These are phyloP conservation scores for Xylaria sp. DNA, from an alignment of 495 filamentous ascomycete species.

Conservation along the genomic window DNA sequence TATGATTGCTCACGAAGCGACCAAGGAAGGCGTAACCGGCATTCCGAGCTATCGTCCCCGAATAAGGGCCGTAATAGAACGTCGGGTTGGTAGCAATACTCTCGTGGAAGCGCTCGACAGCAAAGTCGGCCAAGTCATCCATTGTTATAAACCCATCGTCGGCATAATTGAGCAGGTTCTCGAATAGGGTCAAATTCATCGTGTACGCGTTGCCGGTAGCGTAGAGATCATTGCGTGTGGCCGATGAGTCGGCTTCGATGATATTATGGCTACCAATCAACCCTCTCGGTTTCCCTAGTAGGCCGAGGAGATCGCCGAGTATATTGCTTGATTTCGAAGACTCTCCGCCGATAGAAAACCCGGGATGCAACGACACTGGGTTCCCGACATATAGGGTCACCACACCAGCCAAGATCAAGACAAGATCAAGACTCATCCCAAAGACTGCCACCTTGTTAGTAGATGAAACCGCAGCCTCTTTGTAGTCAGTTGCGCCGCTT, in stretches of 20 bases:
- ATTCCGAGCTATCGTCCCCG: constrained; percentile 54
- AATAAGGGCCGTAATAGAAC: constrained; percentile 61
- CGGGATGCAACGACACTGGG: constrained; percentile 28
- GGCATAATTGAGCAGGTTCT: constrained; percentile 21
- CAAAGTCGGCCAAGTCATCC: constrained; percentile 47
- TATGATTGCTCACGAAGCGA: constrained; percentile 57
- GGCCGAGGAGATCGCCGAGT: constrained; percentile 31
- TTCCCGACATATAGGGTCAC: constrained; percentile 45
- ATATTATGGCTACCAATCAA: constrained; percentile 63
- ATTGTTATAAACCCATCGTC: constrained; percentile 47
- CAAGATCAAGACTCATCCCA: constrained; percentile 45
- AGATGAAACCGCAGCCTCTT: neutral
- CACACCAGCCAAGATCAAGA: constrained; percentile 43
- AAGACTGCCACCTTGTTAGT: constrained; percentile 13
- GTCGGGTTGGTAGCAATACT: constrained; percentile 59
- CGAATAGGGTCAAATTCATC: constrained; percentile 53
- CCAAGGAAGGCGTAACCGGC: constrained; percentile 54
- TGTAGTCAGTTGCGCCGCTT: constrained; percentile 25
- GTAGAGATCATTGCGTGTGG: constrained; percentile 61
- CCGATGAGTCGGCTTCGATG: constrained; percentile 63
- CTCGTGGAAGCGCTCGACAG: constrained; percentile 51
- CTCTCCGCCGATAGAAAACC: constrained; percentile 38
- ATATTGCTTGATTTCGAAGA: constrained; percentile 20
- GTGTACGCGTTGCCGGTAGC: constrained; percentile 51
- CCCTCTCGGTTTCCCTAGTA: constrained; percentile 39